phyloP scores from a whole-genome alignment of 2,329 filamentous ascomycete genomes.

The Trichoderma oligosporum region DNA sequence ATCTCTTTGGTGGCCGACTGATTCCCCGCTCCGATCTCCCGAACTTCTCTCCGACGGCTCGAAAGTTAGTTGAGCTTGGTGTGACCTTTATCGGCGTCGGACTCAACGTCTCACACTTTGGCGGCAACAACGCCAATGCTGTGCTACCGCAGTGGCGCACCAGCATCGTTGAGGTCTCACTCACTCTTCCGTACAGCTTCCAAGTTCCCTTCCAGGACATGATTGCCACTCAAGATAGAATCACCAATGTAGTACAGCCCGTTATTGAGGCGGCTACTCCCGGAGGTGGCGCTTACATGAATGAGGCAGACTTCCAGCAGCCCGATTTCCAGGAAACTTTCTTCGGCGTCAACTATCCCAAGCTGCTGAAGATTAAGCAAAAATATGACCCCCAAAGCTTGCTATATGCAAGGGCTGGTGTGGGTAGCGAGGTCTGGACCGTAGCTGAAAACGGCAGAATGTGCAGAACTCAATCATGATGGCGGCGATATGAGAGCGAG shows the following conservation, averaged over 20 bases:
- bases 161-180: constrained; percentile 31
- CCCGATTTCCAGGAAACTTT: constrained; percentile 44
- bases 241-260: constrained; percentile 29
- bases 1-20: constrained; percentile 40
- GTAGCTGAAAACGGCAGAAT: constrained; percentile 30
- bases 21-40: constrained; percentile 36
- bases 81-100: constrained; percentile 26
- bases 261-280: constrained; percentile 32
- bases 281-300: constrained; percentile 45
- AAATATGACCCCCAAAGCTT: constrained; percentile 44
- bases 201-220: constrained; percentile 30
- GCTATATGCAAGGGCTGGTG: constrained; percentile 47
- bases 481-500: background rate
- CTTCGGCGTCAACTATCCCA: constrained; percentile 45
- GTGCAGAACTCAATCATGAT: constrained; percentile 20
- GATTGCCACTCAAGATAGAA: constrained; percentile 29
- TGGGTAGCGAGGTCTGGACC: constrained; percentile 50
- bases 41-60: constrained; percentile 21
- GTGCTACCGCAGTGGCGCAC: constrained; percentile 42
- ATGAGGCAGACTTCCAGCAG: constrained; percentile 50
- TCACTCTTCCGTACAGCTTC: constrained; percentile 30
- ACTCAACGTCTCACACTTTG: constrained; percentile 1
- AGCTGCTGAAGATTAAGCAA: constrained; percentile 44
- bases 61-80: constrained; percentile 30
- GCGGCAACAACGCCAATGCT: constrained; percentile 28